Conservation (phyloP, 805 yeast genomes). For the Wickerhamomyces rabaulensis region DNA sequence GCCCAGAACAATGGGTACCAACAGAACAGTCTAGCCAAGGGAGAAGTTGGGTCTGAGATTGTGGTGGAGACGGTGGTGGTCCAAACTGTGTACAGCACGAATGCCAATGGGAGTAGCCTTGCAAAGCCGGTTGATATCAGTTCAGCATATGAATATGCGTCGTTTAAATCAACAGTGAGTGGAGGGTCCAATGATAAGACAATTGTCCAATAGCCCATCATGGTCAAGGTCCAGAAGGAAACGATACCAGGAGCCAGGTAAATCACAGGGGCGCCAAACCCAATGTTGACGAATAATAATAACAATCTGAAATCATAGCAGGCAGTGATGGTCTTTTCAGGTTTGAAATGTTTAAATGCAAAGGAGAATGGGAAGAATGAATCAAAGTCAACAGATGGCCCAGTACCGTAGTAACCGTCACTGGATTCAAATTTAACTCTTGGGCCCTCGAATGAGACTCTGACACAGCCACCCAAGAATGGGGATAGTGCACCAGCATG, state of each 20-base stretch:
- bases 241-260: slow-evolving; percentile 39
- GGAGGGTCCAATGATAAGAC: slow-evolving; percentile 80
- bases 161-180: slow-evolving; percentile 44
- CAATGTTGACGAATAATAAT: slow-evolving; percentile 51
- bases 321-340: slow-evolving; percentile 32
- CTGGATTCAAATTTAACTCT: slow-evolving; percentile 42
- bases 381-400: slow-evolving; percentile 47
- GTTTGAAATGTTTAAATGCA: slow-evolving; percentile 43
- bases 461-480: slow-evolving; percentile 72
- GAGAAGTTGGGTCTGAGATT: slow-evolving; percentile 34
- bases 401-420: slow-evolving; percentile 48
- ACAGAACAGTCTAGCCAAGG: slow-evolving; percentile 29
- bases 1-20: slow-evolving; percentile 86
- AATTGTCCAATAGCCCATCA: slow-evolving; percentile 83
- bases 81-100: slow-evolving; percentile 71
- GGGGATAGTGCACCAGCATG: slow-evolving; percentile 81
- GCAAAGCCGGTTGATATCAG: slow-evolving; percentile 67
- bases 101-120: slow-evolving; percentile 69
- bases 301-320: slow-evolving; percentile 67
- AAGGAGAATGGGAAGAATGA: slow-evolving; percentile 75
- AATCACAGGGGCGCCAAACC: slow-evolving; percentile 59
- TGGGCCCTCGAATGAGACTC: slow-evolving; percentile 51
- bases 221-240: slow-evolving; percentile 56
- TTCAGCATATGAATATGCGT: slow-evolving; percentile 48
- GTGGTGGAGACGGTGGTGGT: slow-evolving; percentile 47